Percentiles rank a stretch among this genome's conserved stretches.
These are phyloP conservation scores for Phytophthora citrophthora DNA, from an alignment of 352 stramenopile species.

Conservation along the genomic window DNA sequence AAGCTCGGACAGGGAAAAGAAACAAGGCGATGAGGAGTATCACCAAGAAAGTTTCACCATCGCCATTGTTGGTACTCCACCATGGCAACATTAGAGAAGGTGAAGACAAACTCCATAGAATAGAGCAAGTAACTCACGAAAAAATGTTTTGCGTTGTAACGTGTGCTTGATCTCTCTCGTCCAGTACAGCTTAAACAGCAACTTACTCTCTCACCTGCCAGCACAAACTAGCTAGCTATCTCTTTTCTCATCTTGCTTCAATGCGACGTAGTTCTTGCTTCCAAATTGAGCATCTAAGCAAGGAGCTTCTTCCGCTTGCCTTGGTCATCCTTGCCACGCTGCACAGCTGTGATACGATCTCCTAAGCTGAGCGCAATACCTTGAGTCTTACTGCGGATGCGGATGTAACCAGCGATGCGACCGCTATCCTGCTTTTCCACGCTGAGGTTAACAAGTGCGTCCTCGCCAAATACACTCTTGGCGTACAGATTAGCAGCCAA, in stretches of 20 bases:
- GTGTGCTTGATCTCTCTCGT: conserved; percentile 41
- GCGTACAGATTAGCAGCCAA: conserved; percentile 94
- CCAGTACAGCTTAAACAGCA: conserved; percentile 32
- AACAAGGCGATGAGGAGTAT: conserved; percentile 11
- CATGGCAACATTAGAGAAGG: conserved; percentile 29
- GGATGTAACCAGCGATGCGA: conserved; percentile 98
- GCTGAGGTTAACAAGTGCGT: conserved; percentile 99
- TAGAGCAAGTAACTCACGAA: conserved; percentile 38
- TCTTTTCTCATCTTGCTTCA: conserved; percentile 14
- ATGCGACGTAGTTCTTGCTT: conserved; percentile 24
- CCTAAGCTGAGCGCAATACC: conserved; percentile 99
- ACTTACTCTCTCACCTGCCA: conserved; percentile 18
- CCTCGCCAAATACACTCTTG: conserved; percentile 96
- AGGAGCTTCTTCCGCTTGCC: conserved; percentile 85
- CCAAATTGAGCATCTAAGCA: conserved; percentile 48
- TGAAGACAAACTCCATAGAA: conserved; percentile 28
- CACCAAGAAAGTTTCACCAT: conserved; percentile 51
- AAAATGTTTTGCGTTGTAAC: conserved; percentile 36
- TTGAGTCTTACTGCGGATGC: conserved; percentile 99
- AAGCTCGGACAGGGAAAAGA: conserved; percentile 15
- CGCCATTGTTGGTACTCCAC: conserved; percentile 56
- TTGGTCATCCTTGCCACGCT: conserved; percentile 89
- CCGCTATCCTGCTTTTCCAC: conserved; percentile 99
- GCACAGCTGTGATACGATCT: conserved; percentile 98
- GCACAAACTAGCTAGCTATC: conserved; percentile 6